Conservation (phyloP, 305 asterid species). For the Fraxinus sp. region DNA sequence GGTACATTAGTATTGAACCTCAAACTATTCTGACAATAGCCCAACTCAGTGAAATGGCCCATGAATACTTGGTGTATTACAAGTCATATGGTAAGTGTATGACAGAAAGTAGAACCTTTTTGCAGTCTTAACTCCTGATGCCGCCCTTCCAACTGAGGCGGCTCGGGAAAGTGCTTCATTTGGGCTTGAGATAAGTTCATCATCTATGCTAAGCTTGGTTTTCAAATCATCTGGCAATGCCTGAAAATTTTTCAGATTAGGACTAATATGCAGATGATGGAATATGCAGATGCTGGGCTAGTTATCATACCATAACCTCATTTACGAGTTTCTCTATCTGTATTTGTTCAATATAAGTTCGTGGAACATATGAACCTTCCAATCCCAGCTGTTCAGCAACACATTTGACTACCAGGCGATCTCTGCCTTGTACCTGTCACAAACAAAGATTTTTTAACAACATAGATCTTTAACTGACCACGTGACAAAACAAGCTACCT, state of each 20-base stretch:
- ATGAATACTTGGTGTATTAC: background rate
- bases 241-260: slow-evolving; percentile 49
- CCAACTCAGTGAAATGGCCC: background rate
- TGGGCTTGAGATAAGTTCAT: slow-evolving; percentile 79
- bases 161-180: slow-evolving; percentile 80
- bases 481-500: background rate
- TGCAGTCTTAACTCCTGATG: slow-evolving; percentile 53
- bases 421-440: slow-evolving; percentile 92
- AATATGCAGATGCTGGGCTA: slow-evolving; percentile 15
- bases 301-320: slow-evolving; percentile 85
- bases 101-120: slow-evolving; percentile 45
- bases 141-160: slow-evolving; percentile 67
- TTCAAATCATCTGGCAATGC: slow-evolving; percentile 93
- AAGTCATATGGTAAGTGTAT: background rate
- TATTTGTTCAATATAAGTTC: slow-evolving; percentile 93
- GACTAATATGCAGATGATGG: slow-evolving; percentile 14
- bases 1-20: background rate
- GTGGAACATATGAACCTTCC: slow-evolving; percentile 87
- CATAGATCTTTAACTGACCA: slow-evolving; percentile 14
- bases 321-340: slow-evolving; percentile 94
- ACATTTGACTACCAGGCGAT: slow-evolving; percentile 58
- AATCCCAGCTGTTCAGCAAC: slow-evolving; percentile 83
- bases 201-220: slow-evolving; percentile 88
- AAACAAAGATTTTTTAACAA: slow-evolving; percentile 5
- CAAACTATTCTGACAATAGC: background rate